Evolutionary conservation across 257 asterid species (phyloP), one percentile per base, ranked within the genome.

Genomic region (Salvia hispanica): DNA sequence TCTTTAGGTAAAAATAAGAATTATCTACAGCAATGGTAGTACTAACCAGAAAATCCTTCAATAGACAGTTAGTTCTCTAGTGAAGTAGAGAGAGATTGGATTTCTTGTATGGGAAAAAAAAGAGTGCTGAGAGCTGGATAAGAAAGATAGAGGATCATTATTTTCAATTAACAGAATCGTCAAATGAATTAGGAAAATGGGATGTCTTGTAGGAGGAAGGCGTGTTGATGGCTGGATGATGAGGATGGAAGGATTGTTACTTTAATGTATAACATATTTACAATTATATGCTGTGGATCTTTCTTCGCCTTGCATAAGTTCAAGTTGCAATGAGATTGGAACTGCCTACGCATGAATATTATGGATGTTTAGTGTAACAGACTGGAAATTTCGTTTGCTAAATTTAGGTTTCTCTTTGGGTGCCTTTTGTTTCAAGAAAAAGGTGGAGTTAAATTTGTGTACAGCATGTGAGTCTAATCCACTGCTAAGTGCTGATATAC

Each of bases 1-100:
- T 46, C 46, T 7, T 74, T 73, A 39, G 57, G 37, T 73, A 44
- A 57, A 14, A 31, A 18, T 42, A 45, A 11, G 34, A 54, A 48
- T 72, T 60, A 3, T 62, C 48, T 54, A 58, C 48, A 57, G 66
- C 70, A 58, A 11, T 54, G 45, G 70, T 51, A 28, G 64, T 36
- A 9, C 37, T 28, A 43, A 34, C 57, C 31, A 33, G 9, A 11
- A 25, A 53, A 40, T 63, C 11, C 62, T 63, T 50, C 33, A 42
- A 21, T 46, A 21, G 40, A 16, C 73, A 36, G 31, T 63, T 18
- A 36, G 31, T 63, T 18, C 37, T 68, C 12, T 14, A 21, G 33
- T 66, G 55, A 54, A 39, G 54, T 28, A 16, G 65, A 43, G 65
- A 43, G 63, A 59, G 62, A 57, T 60, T 46, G 54, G 42, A 61